A percentile compares a stretch with the other conserved stretches of the same genome.
phyloP scores from a whole-genome alignment of 2,329 filamentous ascomycete species.

The Neofusicoccum umdonicola region DNA sequence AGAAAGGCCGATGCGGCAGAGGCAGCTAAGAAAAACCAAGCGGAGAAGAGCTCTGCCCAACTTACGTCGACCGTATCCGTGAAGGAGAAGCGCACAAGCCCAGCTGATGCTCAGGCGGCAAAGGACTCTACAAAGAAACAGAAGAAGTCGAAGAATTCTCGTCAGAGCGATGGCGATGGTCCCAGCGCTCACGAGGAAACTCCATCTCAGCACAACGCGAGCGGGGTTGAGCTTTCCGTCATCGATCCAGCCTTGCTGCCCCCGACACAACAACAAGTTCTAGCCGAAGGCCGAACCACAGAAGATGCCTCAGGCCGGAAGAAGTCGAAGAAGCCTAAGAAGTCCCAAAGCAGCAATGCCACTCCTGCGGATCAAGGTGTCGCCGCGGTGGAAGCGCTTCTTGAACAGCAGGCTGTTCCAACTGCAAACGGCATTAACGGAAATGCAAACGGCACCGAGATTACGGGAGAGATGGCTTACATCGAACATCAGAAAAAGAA shows the following conservation, averaged over 20 bases:
- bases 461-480: neutral
- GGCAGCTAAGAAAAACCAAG: neutral
- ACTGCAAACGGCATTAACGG: neutral
- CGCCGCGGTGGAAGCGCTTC: neutral
- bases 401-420: neutral
- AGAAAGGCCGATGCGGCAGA: neutral
- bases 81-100: neutral
- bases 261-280: neutral
- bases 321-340: conserved; percentile 12
- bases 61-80: neutral
- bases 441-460: neutral
- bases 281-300: neutral
- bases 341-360: neutral
- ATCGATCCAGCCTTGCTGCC: conserved; percentile 7
- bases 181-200: neutral
- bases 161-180: neutral
- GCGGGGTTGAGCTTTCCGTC: neutral
- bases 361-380: neutral
- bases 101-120: neutral
- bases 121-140: neutral
- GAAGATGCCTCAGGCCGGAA: neutral
- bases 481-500: conserved; percentile 15
- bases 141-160: conserved; percentile 1
- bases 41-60: neutral
- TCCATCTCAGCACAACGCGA: neutral